Percentiles rank a stretch among this genome's conserved stretches.
Conservation (phyloP, 208 protist species). For the Trypanosoma cruzi region DNA sequence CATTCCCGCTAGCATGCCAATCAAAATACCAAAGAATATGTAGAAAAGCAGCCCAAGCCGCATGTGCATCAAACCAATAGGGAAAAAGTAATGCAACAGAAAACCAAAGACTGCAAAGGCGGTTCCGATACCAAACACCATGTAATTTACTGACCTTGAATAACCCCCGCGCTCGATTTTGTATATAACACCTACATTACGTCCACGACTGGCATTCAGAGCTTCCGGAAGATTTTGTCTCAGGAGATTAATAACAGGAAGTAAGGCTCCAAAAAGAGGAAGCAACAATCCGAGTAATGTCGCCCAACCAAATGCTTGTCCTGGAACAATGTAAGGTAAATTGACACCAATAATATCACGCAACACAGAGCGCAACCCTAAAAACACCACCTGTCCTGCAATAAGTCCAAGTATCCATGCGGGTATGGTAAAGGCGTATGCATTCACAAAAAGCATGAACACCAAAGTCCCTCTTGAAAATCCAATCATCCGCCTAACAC, state of each 20-base stretch:
- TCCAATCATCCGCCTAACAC: slow-evolving; percentile 93
- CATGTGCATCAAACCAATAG: slow-evolving; percentile 78
- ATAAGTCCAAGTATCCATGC: slow-evolving; percentile 82
- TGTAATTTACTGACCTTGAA: slow-evolving; percentile 32
- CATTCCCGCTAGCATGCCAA: slow-evolving; percentile 91
- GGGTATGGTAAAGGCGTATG: slow-evolving; percentile 76
- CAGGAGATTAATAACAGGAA: slow-evolving; percentile 87
- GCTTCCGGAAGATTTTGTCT: slow-evolving; percentile 75
- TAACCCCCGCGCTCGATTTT: slow-evolving; percentile 55
- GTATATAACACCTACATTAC: slow-evolving; percentile 68
- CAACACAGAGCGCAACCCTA: slow-evolving; percentile 39
- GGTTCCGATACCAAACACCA: slow-evolving; percentile 56
- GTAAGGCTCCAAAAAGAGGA: slow-evolving; percentile 76
- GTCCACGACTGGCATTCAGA: slow-evolving; percentile 75
- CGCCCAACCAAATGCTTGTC: slow-evolving; percentile 52
- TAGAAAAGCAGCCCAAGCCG: slow-evolving; percentile 92
- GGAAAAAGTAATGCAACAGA: slow-evolving; percentile 94
- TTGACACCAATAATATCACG: slow-evolving; percentile 33
- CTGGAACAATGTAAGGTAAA: slow-evolving; percentile 38
- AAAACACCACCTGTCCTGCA: slow-evolving; percentile 55
- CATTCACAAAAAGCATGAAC: slow-evolving; percentile 61
- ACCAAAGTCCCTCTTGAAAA: slow-evolving; percentile 52
- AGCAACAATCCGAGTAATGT: slow-evolving; percentile 80
- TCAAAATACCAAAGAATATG: slow-evolving; percentile 94
- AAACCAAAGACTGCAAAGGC: slow-evolving; percentile 73